These are phyloP conservation scores for Pseudocercospora cruenta DNA, from an alignment of 2,329 filamentous ascomycete species.

Conservation along the genomic window DNA sequence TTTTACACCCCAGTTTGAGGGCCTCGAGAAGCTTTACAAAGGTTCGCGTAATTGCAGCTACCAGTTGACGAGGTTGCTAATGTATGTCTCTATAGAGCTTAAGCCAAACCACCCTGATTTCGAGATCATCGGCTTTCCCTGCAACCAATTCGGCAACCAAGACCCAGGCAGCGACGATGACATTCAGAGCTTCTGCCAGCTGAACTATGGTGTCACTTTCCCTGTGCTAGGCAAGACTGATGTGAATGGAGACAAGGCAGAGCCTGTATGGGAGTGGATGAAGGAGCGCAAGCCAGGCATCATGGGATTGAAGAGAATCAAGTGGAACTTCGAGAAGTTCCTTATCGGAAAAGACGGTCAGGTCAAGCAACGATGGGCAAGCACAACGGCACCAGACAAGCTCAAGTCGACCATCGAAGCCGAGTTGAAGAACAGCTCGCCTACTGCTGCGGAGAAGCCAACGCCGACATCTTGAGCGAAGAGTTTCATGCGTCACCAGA, in stretches of 20 bases:
- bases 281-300: conserved; percentile 75
- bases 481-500: not conserved
- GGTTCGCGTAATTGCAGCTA: conserved; percentile 27
- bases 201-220: conserved; percentile 94
- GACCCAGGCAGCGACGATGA: conserved; percentile 76
- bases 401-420: conserved; percentile 63
- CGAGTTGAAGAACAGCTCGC: conserved; percentile 30
- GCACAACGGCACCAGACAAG: conserved; percentile 80
- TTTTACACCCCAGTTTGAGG: conserved; percentile 93
- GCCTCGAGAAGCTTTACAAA: conserved; percentile 89
- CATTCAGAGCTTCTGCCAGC: conserved; percentile 72
- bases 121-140: conserved; percentile 90
- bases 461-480: conserved; percentile 17
- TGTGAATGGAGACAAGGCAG: conserved; percentile 83
- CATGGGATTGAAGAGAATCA: conserved; percentile 84
- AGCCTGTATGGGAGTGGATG: conserved; percentile 77
- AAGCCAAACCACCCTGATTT: conserved; percentile 73
- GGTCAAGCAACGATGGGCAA: conserved; percentile 85
- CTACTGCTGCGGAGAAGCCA: conserved; percentile 20
- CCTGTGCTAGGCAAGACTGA: conserved; percentile 90
- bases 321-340: conserved; percentile 99
- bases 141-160: conserved; percentile 94
- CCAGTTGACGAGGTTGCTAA: conserved; percentile 9
- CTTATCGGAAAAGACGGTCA: conserved; percentile 82
- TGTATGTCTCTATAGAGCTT: conserved; percentile 48